A percentile compares a stretch with the other conserved stretches of the same genome.
phyloP scores from a whole-genome alignment of 2,329 filamentous ascomycete genomes.

The Lasiodiplodia sp. region DNA sequence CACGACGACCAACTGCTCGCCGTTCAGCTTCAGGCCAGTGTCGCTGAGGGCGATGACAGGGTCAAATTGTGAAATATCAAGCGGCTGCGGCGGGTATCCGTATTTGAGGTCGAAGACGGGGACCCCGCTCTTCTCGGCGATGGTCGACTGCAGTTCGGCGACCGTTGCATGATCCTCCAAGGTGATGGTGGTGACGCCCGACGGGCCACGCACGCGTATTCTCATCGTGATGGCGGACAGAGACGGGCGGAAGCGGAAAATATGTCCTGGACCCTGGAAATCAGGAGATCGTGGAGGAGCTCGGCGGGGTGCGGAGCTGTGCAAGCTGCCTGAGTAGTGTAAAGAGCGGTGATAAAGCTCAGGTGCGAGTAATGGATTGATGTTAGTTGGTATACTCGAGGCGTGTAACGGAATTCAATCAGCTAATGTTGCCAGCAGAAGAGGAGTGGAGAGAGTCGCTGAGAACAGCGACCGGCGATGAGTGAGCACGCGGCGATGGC shows the following conservation, averaged over 20 bases:
- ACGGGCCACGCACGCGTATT: constrained; percentile 76
- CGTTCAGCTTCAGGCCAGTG: constrained; percentile 68
- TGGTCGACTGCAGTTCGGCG: constrained; percentile 65
- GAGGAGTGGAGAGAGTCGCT: not conserved
- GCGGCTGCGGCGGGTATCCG: constrained; percentile 78
- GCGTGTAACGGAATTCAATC: no score
- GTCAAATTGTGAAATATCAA: constrained; percentile 66
- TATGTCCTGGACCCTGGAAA: not conserved
- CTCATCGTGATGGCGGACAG: constrained; percentile 63
- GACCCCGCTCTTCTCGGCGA: constrained; percentile 71
- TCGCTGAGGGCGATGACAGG: constrained; percentile 59
- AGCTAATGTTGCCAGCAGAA: not conserved
- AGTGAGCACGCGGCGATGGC: not conserved
- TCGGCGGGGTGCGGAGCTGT: constrained; percentile 5
- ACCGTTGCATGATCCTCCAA: constrained; percentile 74
- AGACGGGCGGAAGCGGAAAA: not conserved
- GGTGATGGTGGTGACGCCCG: constrained; percentile 73
- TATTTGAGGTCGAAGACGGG: constrained; percentile 78
- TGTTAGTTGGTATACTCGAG: not conserved
- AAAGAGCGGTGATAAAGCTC: not conserved
- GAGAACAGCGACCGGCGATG: not conserved
- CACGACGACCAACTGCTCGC: constrained; percentile 72
- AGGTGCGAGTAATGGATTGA: not conserved
- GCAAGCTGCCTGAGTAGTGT: not conserved
- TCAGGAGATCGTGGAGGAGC: constrained; percentile 3